Conservation (phyloP, 2,329 filamentous ascomycete genomes). For the Beauveria sp. region DNA sequence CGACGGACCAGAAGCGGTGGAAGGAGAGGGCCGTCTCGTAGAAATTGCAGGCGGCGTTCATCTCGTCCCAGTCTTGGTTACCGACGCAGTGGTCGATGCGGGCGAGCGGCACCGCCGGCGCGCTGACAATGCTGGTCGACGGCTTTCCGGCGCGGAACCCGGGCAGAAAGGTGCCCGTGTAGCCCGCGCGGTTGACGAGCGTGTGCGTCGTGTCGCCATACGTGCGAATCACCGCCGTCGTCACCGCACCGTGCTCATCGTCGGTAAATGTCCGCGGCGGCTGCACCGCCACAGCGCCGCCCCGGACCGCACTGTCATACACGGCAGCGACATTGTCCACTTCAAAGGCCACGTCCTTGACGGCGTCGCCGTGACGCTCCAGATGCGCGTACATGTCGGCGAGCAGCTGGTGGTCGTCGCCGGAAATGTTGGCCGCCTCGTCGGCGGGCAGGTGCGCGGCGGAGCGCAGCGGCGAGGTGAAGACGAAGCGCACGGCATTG, state of each 20-base stretch:
- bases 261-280: constrained; percentile 49
- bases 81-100: constrained; percentile 95
- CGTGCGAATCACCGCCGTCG: constrained; percentile 74
- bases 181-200: constrained; percentile 65
- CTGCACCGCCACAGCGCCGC: constrained; percentile 55
- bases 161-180: constrained; percentile 73
- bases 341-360: constrained; percentile 93
- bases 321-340: constrained; percentile 83
- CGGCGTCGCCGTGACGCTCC: constrained; percentile 82
- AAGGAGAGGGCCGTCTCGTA: constrained; percentile 88
- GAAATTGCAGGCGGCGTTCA: constrained; percentile 59
- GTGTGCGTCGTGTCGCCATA: constrained; percentile 97
- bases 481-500: constrained; percentile 69
- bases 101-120: constrained; percentile 60
- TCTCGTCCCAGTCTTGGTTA: constrained; percentile 92
- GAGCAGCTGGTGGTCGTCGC: constrained; percentile 58
- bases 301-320: constrained; percentile 63
- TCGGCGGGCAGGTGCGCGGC: constrained; percentile 44
- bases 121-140: constrained; percentile 28
- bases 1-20: constrained; percentile 96
- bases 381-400: constrained; percentile 74
- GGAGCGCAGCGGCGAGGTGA: constrained; percentile 73
- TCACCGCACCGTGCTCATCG: constrained; percentile 57
- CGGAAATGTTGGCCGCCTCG: constrained; percentile 44
- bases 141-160: constrained; percentile 58